Evolutionary conservation across 1,139 yeast genomes (phyloP), one percentile per base, ranked within the genome.

Genomic region (Magnusiomyces tetraspermus): DNA sequence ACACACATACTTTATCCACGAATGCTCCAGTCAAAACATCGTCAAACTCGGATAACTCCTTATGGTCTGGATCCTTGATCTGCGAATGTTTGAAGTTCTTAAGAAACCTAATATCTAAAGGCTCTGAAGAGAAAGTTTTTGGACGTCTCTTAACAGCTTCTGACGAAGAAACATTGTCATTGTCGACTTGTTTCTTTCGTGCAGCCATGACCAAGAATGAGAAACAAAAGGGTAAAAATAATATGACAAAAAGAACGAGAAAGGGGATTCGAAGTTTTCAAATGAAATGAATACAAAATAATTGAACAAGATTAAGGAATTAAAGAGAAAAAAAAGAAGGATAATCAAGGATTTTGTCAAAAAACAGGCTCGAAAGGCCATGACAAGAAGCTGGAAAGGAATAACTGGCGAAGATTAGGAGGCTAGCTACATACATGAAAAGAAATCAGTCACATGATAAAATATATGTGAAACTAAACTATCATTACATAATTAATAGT

Each of bases 21-120:
- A 71, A 58, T 44, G 70, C 65, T 52, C 65, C 66, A 5, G 71
- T 71, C 40, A 71, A 59, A 52, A 69, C 65, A 57, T 72, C 75
- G 60, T 72, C 75, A 62, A 79, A 76, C 63, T 75, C 76, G 55
- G 85, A 81, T 68, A 77, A 75, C 69, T 79, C 67, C 68, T 65
- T 60, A 69, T 67, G 59, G 67, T 46, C 17, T 2, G 42, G 42
- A 24, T 38, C 42, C 24, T 38, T 38, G 42, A 38, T 24, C 24
- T 38, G 42, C 13, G 42, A 38, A 45, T 41, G 28, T 22, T 28
- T 43, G 31, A 15, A n/a, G 19, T n/a, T 15, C 13, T 28, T 26
- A 17, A 43, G 46, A 28, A 15, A 28, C 46, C 13, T 21, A n/a
- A 28, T 11, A 6, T 43, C 23, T 8, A 28, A 17, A 26, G 42